Conservation (phyloP, 179 eudicot species). For the Sideroxylon spinosum region DNA sequence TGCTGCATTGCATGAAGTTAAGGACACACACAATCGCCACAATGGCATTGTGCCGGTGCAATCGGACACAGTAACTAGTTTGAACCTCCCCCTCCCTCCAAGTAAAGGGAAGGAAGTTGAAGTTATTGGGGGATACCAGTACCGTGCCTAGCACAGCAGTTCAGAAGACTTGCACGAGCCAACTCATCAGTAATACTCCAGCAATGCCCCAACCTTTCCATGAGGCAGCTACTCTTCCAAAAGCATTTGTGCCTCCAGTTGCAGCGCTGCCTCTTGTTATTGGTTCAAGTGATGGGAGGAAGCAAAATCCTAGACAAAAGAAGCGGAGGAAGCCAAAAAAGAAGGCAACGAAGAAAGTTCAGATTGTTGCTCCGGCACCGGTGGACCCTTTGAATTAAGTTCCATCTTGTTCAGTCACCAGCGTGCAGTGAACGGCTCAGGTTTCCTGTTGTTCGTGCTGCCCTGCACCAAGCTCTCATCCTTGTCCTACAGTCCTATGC, state of each 20-base stretch:
- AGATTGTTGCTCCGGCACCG: conserved; percentile 17
- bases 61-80: conserved; percentile 11
- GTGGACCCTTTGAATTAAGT: conserved; percentile 1
- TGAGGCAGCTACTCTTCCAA: conserved; percentile 18
- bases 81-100: not conserved
- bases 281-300: conserved; percentile 21
- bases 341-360: conserved; percentile 32
- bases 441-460: conserved; percentile 1
- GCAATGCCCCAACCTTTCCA: conserved; percentile 13
- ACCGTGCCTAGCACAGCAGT: not conserved
- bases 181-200: conserved; percentile 10
- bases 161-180: conserved; percentile 11
- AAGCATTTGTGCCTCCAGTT: conserved; percentile 28
- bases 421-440: not conserved
- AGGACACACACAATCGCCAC: conserved; percentile 4
- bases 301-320: conserved; percentile 28
- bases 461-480: not conserved
- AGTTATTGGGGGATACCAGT: conserved; percentile 14
- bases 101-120: conserved; percentile 24
- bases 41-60: conserved; percentile 9
- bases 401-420: not conserved
- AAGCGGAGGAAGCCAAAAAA: too few relatives aligned
- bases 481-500: too few relatives aligned
- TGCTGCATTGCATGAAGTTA: conserved; percentile 27
- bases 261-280: conserved; percentile 11